Evolutionary conservation across 2,329 filamentous ascomycete species (phyloP), one percentile per base, ranked within the genome.

Genomic region (Dactylellina parvicollis): DNA sequence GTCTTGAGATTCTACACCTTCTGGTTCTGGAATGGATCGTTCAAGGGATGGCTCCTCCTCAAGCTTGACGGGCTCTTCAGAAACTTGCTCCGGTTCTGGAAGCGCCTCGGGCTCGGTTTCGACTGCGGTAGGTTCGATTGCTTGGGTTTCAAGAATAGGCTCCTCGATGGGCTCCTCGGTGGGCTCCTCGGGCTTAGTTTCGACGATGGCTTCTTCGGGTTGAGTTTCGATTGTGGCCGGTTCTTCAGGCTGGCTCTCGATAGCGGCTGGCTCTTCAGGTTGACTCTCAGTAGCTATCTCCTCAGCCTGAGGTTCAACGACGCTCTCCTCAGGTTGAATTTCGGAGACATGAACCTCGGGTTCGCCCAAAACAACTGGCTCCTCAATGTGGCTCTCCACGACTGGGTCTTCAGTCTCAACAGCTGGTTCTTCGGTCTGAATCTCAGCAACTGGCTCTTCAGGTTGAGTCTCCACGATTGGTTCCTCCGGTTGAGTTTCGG

Each of bases 311-410:
- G 16, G n/a, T 59, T 56, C 30, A 20, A 56, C 30, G 10, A 34
- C 38, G 24, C 24, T 8, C 14, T 47, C 40, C 24, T 59, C 34
- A 30, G 38, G 2, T n/a, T 26, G 40, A 5, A 8, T 26, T 22
- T 64, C 59, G n/a, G n/a, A n/a, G n/a, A n/a, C n/a, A n/a, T n/a
- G n/a, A 32, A 28, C 36, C 16, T 20, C 22, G 14, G 59, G 22
- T 24, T 60, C 56, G 28, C 40, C 54, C n/a, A 44, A n/a, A 3
- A 46, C 47, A 32, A 46, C 49, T 20, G 38, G 60, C 16, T 65
- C 60, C 12, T 52, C 16, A 24, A 9, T 5, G 3, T 38, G 49
- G 18, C 5, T 10, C 7, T 54, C 46, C 3, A 46, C 55, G 32
- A 32, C 49, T 20, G 38, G 60, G n/a, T 65, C 60, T 12, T 52